Percentiles rank a stretch among this genome's conserved stretches.
Evolutionary conservation across 2,329 filamentous ascomycete genomes (phyloP).

Genomic region (Mariannaea sp.): DNA sequence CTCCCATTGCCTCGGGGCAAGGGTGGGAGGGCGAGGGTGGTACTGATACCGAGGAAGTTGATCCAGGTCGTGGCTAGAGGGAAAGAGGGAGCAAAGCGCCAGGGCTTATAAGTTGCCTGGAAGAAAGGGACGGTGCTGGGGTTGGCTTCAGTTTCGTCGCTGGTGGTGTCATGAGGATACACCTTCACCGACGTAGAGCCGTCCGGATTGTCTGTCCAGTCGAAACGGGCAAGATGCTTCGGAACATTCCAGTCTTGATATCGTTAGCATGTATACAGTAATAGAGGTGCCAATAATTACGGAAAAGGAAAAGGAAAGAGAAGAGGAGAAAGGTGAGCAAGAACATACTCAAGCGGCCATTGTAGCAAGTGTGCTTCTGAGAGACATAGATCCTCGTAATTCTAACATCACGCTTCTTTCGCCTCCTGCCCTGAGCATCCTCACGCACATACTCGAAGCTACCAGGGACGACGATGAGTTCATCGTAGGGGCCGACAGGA

Average conservation of each 20-base stretch:
- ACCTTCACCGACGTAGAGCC: conserved; percentile 49
- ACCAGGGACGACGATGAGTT: conserved; percentile 55
- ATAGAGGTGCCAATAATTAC: neutral
- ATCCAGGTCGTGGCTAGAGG: conserved; percentile 48
- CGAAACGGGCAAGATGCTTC: conserved; percentile 59
- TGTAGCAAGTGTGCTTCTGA: conserved; percentile 56
- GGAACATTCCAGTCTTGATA: conserved; percentile 58
- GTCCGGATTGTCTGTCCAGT: conserved; percentile 47
- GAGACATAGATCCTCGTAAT: conserved; percentile 62
- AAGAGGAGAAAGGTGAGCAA: neutral
- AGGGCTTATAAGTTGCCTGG: conserved; percentile 49
- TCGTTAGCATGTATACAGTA: conserved; percentile 3
- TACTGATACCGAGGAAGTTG: conserved; percentile 48
- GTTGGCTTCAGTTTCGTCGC: conserved; percentile 39
- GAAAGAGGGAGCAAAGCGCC: conserved; percentile 50
- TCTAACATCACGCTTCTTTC: conserved; percentile 43
- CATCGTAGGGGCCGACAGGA: conserved; percentile 59
- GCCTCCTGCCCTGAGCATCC: conserved; percentile 40
- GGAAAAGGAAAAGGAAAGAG: neutral
- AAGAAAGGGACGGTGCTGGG: conserved; percentile 50
- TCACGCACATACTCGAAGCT: conserved; percentile 49
- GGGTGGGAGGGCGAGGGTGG: conserved; percentile 54
- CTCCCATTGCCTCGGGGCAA: conserved; percentile 48
- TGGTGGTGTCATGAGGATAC: conserved; percentile 48
- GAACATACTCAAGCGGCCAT: conserved; percentile 54